Conservation (phyloP, 257 asterid genomes). For the Ophiorrhiza pumila region DNA sequence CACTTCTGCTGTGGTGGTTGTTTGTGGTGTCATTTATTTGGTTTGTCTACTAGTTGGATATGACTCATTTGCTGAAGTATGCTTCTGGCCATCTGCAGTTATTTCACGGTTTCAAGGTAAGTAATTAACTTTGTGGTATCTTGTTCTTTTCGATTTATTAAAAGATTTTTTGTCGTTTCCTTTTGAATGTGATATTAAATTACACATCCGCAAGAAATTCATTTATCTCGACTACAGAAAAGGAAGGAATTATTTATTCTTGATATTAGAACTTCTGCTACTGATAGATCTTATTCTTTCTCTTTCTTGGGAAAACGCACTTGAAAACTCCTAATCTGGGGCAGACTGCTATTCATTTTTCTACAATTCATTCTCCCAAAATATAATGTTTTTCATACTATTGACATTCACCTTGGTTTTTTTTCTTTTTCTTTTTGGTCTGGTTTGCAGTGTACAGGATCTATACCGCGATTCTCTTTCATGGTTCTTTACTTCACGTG, state of each 20-base stretch:
- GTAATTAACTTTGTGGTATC: background rate
- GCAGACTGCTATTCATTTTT: background rate
- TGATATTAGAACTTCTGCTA: conserved; percentile 1
- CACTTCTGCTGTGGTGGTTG: conserved; percentile 63
- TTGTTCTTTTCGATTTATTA: background rate
- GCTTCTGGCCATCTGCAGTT: conserved; percentile 85
- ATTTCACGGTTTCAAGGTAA: conserved; percentile 85
- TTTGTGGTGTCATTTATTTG: conserved; percentile 79
- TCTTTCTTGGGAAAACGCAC: background rate
- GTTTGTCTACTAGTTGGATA: conserved; percentile 85
- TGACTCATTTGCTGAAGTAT: conserved; percentile 83
- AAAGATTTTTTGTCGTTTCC: background rate
- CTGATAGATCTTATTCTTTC: conserved; percentile 2
- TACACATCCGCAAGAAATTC: background rate
- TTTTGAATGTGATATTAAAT: background rate
- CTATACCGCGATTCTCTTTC: conserved; percentile 72
- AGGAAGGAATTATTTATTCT: background rate
- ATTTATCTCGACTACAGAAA: background rate
- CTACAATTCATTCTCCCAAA: background rate
- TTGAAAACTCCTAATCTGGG: no score
- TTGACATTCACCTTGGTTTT: background rate
- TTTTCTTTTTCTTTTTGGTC: conserved; percentile 1
- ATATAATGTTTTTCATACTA: background rate
- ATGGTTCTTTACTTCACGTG: conserved; percentile 89
- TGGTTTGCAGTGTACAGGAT: conserved; percentile 77